These are phyloP conservation scores for Lachnellula occidentalis DNA, from an alignment of 2,329 filamentous ascomycete genomes.

Conservation along the genomic window DNA sequence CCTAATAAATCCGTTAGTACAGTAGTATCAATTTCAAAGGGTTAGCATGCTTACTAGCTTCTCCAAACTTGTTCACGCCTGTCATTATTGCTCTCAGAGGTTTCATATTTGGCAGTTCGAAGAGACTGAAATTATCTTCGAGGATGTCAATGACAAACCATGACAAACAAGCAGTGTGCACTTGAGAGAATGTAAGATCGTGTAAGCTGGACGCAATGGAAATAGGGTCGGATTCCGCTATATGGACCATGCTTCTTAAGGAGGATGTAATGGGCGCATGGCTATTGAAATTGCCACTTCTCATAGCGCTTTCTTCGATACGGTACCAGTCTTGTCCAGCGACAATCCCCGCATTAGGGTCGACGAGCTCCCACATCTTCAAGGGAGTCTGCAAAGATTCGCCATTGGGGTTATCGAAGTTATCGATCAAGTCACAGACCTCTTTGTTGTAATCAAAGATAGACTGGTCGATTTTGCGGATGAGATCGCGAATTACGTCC, in stretches of 20 bases:
- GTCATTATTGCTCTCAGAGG: conserved; percentile 3
- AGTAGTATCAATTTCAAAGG: not conserved
- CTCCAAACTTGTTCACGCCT: conserved; percentile 2
- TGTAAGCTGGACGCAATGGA: not conserved
- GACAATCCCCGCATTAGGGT: not conserved
- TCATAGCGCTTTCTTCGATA: not conserved
- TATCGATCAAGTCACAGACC: not conserved
- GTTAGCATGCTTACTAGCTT: conserved; percentile 1
- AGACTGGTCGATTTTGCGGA: not conserved
- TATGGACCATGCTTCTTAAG: conserved; percentile 3
- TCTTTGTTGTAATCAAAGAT: not conserved
- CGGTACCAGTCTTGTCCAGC: not conserved
- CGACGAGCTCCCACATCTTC: not conserved
- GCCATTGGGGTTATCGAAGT: not conserved
- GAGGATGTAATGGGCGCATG: conserved; percentile 10
- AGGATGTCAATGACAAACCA: conserved; percentile 10
- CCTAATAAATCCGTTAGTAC: conserved; percentile 1
- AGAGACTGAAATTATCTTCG: conserved; percentile 1
- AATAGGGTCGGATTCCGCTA: not conserved
- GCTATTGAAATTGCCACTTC: not conserved
- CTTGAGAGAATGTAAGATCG: conserved; percentile 1
- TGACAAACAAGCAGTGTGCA: not conserved
- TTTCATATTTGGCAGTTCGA: conserved; percentile 10
- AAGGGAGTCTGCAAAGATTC: not conserved
- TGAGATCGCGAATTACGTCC: not conserved